Base-by-base conservation (phyloP, 441 rosid species). In the Macaranga tanarius region DNA sequence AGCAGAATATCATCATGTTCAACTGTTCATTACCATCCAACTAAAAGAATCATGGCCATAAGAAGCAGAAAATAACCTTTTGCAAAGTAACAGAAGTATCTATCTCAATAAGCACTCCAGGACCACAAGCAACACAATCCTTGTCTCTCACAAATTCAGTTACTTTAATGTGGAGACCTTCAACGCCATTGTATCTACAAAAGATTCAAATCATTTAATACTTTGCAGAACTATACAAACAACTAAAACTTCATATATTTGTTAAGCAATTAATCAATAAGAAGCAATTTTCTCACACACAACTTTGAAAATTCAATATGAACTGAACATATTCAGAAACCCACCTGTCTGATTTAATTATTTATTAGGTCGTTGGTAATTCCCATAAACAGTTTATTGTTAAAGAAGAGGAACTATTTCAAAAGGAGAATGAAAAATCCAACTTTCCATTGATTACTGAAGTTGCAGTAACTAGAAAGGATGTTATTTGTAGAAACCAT, bases 41-140 rank as follows among this genome's bases (percentile, higher is more conserved):
- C 38, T 12, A 58, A 65, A 17, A 10, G 52, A 70, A 23, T 5
- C 45, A 62, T 38, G 23, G 45, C 59, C 31, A 66, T 28, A 55
- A 64, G 56, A 56, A 78, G 2, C 23, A 65, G 77, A 81, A 75
- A 67, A 51, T 73, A 73, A 90, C 99, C 99, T 91, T 89, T 72
- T 86, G 84, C 77, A 91, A 83, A 71, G 97, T 87, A 74, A 90
- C 79, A 59, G 91, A 77, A 70, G 83, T 76, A 69, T 91, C 96
- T 70, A 90, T 74, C 89, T 95, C 97, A 25, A 95, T 79, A 59
- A 88, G 93, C 75, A 91, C 83, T 28, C 95, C 97, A 13, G 98
- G 98, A 80, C 98, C 98, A 77, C 97, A 95, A 42, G 87, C 95
- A 57, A 92, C 92, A 80, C 99, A 92, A 48, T 94, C 97, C 77